Evolutionary conservation across 2,329 filamentous ascomycete species (phyloP).

Genomic region (Davidsoniella virescens): DNA sequence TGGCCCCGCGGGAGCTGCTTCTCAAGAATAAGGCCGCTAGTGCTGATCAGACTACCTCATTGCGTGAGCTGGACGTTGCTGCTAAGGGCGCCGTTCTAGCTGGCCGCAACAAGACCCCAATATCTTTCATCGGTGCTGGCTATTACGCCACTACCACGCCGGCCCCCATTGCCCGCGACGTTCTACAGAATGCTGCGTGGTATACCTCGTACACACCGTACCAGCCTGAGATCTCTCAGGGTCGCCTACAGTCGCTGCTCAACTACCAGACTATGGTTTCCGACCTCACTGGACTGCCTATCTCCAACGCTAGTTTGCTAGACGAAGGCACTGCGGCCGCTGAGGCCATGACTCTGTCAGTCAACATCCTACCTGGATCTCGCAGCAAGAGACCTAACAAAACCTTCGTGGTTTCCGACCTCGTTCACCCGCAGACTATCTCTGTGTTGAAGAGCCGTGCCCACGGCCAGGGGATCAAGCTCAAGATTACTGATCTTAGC

Average conservation of each 20-base stretch:
- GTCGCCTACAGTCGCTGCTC: conserved; percentile 74
- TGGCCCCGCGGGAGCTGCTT: conserved; percentile 9
- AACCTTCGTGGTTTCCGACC: conserved; percentile 68
- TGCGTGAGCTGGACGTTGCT: conserved; percentile 44
- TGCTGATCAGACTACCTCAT: conserved; percentile 17
- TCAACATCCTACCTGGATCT: conserved; percentile 39
- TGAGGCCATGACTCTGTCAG: conserved; percentile 86
- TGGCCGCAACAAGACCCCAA: conserved; percentile 24
- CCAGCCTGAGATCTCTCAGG: conserved; percentile 94
- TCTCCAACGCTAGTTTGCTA: conserved; percentile 79
- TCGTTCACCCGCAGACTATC: conserved; percentile 73
- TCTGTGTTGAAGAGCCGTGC: conserved; percentile 72
- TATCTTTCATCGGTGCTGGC: conserved; percentile 70
- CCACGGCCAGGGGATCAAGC: conserved; percentile 75
- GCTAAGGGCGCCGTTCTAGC: conserved; percentile 23
- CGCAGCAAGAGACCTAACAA: conserved; percentile 61
- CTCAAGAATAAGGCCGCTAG: background rate
- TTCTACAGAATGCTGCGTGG: conserved; percentile 87
- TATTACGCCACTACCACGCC: conserved; percentile 82
- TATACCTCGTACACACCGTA: conserved; percentile 98
- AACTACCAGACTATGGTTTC: conserved; percentile 92
- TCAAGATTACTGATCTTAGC: conserved; percentile 57
- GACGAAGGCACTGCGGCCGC: conserved; percentile 87
- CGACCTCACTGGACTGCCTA: conserved; percentile 71
- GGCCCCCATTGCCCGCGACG: conserved; percentile 79